Percentiles rank a stretch among this genome's conserved stretches.
These are phyloP conservation scores for Pseudonitzschia delicatissima DNA, from an alignment of 108 stramenopile genomes.

Conservation along the genomic window DNA sequence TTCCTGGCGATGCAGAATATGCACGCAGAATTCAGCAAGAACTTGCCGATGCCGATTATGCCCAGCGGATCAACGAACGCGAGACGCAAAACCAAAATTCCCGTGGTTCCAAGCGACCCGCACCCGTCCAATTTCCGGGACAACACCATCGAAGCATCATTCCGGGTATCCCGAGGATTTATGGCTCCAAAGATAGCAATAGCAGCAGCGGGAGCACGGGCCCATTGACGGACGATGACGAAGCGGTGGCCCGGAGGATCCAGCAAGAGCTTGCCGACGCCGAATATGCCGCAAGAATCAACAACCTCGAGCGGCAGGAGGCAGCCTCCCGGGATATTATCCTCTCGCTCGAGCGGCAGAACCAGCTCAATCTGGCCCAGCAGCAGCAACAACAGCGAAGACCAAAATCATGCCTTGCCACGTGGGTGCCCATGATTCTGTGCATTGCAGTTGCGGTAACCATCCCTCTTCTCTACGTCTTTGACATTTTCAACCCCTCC, in stretches of 20 bases:
- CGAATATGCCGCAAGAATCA: constrained; percentile 34
- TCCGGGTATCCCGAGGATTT: not conserved
- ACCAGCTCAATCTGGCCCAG: not conserved
- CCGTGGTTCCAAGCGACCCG: not conserved
- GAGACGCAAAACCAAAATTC: not conserved
- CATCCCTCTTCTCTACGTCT: constrained; percentile 5
- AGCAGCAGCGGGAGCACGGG: not conserved
- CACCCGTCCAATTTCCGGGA: too few species aligned
- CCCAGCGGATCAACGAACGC: not conserved
- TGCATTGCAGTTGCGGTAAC: not conserved
- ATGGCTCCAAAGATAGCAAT: too few species aligned
- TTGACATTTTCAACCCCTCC: constrained; percentile 21
- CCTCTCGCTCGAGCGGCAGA: not conserved
- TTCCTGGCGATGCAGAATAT: not conserved
- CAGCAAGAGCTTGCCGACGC: constrained; percentile 54
- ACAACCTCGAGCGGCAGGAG: constrained; percentile 18
- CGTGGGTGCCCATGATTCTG: not conserved
- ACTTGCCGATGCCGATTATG: not conserved
- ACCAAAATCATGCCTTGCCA: not conserved
- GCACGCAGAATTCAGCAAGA: not conserved
- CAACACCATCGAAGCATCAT: not conserved
- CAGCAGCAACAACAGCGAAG: not conserved
- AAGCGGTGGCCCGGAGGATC: constrained; percentile 36
- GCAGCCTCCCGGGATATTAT: not conserved
- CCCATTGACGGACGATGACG: not conserved